phyloP scores from a whole-genome alignment of 768 basidiomycete genomes.

The Pleurotus tuoliensis region DNA sequence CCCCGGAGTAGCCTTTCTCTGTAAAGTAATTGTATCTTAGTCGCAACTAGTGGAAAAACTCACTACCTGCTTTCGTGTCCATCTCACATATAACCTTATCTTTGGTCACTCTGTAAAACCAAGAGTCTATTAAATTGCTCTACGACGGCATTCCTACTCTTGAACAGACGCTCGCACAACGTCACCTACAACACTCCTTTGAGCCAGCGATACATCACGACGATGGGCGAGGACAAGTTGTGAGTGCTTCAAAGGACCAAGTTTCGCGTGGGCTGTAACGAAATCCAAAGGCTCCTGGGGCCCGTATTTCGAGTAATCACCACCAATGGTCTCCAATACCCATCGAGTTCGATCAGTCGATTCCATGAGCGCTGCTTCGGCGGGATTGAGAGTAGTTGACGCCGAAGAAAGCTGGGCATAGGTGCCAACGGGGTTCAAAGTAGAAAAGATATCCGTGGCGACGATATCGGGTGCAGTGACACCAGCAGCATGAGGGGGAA shows the following conservation, averaged over 20 bases:
- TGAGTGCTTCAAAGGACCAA: conserved; percentile 42
- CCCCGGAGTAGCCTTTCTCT: too few relatives aligned
- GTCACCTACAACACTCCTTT: conserved; percentile 34
- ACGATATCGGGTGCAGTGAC: neutral
- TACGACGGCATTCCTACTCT: neutral
- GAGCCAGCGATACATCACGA: conserved; percentile 34
- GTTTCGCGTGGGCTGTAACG: conserved; percentile 20
- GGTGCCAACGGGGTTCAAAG: neutral
- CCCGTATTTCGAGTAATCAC: conserved; percentile 49
- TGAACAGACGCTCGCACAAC: conserved; percentile 27
- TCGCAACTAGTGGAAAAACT: neutral
- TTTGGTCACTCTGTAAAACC: neutral
- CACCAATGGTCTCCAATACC: conserved; percentile 29
- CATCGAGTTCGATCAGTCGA: conserved; percentile 7
- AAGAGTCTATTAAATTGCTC: neutral
- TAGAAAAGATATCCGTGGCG: neutral
- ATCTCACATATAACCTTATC: neutral
- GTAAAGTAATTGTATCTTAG: neutral
- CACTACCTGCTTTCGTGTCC: neutral
- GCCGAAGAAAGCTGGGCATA: neutral
- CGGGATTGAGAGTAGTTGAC: conserved; percentile 3
- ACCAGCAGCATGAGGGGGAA: neutral
- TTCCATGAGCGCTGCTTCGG: conserved; percentile 1
- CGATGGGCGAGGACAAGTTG: conserved; percentile 38
- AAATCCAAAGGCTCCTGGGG: conserved; percentile 23